phyloP scores from a whole-genome alignment of 768 basidiomycete species.

The Paxillus ammoniavirescens region DNA sequence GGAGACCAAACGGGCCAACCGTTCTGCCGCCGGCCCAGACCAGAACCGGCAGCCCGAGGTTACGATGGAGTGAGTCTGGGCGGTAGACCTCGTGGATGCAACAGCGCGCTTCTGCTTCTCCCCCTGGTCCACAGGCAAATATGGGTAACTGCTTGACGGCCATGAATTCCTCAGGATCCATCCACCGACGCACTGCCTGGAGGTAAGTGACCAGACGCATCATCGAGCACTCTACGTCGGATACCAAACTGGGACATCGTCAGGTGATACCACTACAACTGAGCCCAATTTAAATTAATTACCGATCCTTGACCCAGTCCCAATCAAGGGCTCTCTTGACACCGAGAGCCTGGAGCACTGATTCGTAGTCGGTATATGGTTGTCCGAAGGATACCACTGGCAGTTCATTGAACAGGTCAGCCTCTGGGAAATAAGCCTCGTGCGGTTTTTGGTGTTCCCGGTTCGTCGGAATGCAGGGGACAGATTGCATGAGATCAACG shows the following conservation, averaged over 20 bases:
- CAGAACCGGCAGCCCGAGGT: constrained; percentile 75
- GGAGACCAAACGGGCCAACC: neutral
- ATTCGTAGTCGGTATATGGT: constrained; percentile 12
- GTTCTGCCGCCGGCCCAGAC: constrained; percentile 51
- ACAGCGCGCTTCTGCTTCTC: neutral
- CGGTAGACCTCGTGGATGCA: constrained; percentile 69
- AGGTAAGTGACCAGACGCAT: constrained; percentile 2
- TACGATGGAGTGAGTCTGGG: constrained; percentile 63
- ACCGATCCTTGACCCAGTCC: constrained; percentile 52
- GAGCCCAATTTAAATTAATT: neutral
- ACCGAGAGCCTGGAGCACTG: constrained; percentile 62
- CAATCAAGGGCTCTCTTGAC: constrained; percentile 83
- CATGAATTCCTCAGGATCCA: neutral
- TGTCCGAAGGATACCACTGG: constrained; percentile 40
- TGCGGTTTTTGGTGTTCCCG: constrained; percentile 65
- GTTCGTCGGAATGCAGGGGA: constrained; percentile 71
- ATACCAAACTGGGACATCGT: neutral
- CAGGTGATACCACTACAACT: neutral
- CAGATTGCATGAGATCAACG: constrained; percentile 43
- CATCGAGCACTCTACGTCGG: neutral
- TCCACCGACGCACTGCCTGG: neutral
- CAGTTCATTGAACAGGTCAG: constrained; percentile 86
- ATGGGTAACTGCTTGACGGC: neutral
- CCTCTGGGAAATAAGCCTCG: constrained; percentile 80
- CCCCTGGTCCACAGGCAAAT: constrained; percentile 2